Percentiles rank a stretch among this genome's conserved stretches.
Conservation (phyloP, 768 basidiomycete genomes). For the Sistotremastrum niveocremeum region DNA sequence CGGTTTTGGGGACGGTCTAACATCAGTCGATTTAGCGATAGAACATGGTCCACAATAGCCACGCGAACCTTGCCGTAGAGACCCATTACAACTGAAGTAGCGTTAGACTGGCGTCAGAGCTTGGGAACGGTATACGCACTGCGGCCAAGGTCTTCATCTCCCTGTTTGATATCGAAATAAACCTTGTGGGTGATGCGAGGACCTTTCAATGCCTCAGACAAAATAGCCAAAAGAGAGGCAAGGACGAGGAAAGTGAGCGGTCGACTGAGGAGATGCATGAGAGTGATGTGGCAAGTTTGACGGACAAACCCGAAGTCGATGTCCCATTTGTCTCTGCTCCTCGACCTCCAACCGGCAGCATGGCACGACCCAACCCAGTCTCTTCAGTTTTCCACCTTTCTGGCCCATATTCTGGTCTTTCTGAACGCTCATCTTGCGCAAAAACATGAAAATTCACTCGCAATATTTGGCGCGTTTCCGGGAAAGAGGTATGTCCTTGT, state of each 20-base stretch:
- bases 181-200: conserved; percentile 88
- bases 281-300: not conserved
- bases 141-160: conserved; percentile 73
- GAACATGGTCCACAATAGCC: conserved; percentile 3
- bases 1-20: conserved; percentile 91
- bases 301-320: too few species aligned
- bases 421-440: conserved; percentile 87
- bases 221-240: conserved; percentile 59
- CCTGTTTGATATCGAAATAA: conserved; percentile 91
- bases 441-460: conserved; percentile 83
- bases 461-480: conserved; percentile 83
- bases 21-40: not conserved
- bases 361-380: conserved; percentile 50
- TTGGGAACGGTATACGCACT: conserved; percentile 29
- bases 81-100: conserved; percentile 58
- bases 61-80: conserved; percentile 71
- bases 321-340: conserved; percentile 65
- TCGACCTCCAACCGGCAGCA: conserved; percentile 78
- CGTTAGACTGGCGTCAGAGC: conserved; percentile 2
- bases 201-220: conserved; percentile 70
- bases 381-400: conserved; percentile 53
- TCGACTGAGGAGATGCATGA: not conserved
- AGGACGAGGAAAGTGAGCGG: conserved; percentile 46
- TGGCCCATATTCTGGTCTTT: conserved; percentile 80
- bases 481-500: conserved; percentile 51